Percentiles rank a stretch among this genome's conserved stretches.
Conservation (phyloP, 306 rosid species). For the Castanea sativa region DNA sequence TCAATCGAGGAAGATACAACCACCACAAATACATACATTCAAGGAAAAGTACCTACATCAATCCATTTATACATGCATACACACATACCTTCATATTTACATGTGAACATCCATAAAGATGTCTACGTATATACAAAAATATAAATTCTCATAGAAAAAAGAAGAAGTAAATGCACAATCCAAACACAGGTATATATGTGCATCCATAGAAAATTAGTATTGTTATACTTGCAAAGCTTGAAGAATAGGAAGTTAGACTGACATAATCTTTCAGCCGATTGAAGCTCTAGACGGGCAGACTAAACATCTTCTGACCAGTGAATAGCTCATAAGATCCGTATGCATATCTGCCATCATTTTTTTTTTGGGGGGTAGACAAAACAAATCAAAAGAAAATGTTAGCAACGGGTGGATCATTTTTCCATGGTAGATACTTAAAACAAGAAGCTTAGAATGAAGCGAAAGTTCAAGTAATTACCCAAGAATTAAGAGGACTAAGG, state of each 20-base stretch:
- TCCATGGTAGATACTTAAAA: background rate
- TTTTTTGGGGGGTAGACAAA: background rate
- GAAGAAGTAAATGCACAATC: background rate
- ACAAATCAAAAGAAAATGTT: slow-evolving; percentile 4
- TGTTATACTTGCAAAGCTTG: slow-evolving; percentile 26
- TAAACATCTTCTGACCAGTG: background rate
- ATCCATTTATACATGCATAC: no score
- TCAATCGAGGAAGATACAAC: background rate
- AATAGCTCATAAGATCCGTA: slow-evolving; percentile 35
- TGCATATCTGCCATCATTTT: slow-evolving; percentile 41
- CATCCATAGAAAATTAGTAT: slow-evolving; percentile 3
- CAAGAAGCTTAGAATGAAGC: background rate
- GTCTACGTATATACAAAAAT: no score
- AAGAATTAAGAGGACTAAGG: slow-evolving; percentile 43
- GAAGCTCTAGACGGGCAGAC: background rate
- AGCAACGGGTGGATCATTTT: slow-evolving; percentile 5
- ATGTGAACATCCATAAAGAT: no score
- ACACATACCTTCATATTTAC: no score
- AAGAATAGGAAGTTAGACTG: slow-evolving; percentile 22
- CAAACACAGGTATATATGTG: background rate
- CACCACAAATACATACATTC: background rate
- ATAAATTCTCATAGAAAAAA: background rate
- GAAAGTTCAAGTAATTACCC: slow-evolving; percentile 44
- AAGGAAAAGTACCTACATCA: no score
- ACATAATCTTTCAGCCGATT: slow-evolving; percentile 16